Evolutionary conservation across 768 basidiomycete genomes (phyloP).

Genomic region (Mycena olivaceomarginata): DNA sequence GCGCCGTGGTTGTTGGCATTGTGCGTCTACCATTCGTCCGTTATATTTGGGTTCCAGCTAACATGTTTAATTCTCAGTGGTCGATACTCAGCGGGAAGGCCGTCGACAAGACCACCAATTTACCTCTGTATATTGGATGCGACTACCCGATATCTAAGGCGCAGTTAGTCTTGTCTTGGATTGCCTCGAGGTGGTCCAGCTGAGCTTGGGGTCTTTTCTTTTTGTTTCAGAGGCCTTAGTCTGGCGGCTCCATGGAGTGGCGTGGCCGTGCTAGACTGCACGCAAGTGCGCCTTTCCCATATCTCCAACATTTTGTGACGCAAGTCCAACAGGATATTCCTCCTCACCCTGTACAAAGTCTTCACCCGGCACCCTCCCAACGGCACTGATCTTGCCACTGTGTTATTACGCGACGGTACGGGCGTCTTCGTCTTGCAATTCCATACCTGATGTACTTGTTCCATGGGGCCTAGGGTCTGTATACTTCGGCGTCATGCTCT

Average conservation of each 20-base stretch:
- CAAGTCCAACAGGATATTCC: neutral
- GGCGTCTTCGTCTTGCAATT: too few species aligned
- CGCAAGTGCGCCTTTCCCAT: neutral
- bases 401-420: constrained; percentile 25
- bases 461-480: too few species aligned
- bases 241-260: neutral
- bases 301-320: too few species aligned
- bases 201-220: neutral
- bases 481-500: constrained; percentile 8
- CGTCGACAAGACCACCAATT: neutral
- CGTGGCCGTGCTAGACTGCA: constrained; percentile 23
- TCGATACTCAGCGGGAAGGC: constrained; percentile 23
- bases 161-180: constrained; percentile 20
- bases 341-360: constrained; percentile 11
- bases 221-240: neutral
- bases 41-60: neutral
- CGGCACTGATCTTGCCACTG: neutral
- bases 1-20: constrained; percentile 10
- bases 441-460: too few species aligned
- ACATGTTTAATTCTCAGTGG: constrained; percentile 20
- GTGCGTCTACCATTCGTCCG: constrained; percentile 8
- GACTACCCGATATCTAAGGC: constrained; percentile 12
- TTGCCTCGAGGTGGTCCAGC: neutral
- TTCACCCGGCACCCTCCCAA: neutral
- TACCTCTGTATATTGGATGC: constrained; percentile 35